Evolutionary conservation across 148 eudicot genomes (phyloP).

Genomic region (Heliamphora exappendiculata): DNA sequence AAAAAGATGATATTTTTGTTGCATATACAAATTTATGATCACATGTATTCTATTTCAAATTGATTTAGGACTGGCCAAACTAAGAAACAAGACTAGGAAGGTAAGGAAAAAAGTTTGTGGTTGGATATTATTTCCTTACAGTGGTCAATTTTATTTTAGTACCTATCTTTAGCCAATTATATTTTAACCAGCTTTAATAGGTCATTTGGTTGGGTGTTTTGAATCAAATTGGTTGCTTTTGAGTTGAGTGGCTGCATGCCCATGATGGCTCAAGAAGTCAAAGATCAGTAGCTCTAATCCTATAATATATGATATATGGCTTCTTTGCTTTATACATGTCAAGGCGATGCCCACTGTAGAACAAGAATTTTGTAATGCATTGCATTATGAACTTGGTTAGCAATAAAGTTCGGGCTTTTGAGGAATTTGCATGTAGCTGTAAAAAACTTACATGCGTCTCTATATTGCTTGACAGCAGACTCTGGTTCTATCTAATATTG

Average conservation of each 20-base stretch:
- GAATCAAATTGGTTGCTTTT: background rate
- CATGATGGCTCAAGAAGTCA: background rate
- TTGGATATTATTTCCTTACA: background rate
- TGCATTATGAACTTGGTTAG: background rate
- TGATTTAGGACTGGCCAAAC: background rate
- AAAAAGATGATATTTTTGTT: background rate
- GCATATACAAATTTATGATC: background rate
- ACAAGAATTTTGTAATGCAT: background rate
- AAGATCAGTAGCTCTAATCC: background rate
- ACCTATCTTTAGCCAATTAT: background rate
- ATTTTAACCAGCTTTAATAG: background rate
- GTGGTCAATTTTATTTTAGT: background rate
- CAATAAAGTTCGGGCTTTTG: background rate
- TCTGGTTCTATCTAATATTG: conserved; percentile 7
- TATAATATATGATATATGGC: background rate
- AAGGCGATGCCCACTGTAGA: background rate
- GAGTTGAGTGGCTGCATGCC: background rate
- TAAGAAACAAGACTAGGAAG: background rate
- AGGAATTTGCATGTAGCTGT: background rate
- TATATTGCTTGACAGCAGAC: background rate
- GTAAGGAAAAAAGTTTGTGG: background rate
- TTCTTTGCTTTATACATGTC: background rate
- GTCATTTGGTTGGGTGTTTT: background rate
- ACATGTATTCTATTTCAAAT: background rate
- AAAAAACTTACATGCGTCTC: background rate